Percentiles rank a stretch among this genome's conserved stretches.
phyloP scores from a whole-genome alignment of 495 filamentous ascomycete species.

The Podospora conica region DNA sequence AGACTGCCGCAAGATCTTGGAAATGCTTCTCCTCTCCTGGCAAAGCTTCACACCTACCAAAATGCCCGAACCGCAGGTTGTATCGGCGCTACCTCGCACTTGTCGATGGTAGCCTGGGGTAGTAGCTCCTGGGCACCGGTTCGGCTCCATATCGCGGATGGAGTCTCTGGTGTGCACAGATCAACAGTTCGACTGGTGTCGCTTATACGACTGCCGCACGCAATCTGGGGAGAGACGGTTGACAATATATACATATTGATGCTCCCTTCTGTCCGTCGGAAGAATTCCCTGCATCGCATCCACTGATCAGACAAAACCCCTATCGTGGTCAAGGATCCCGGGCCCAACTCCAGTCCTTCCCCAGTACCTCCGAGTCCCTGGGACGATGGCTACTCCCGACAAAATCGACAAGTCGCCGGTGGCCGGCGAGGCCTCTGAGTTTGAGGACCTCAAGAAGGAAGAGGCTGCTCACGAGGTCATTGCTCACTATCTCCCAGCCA shows the following conservation, averaged over 20 bases:
- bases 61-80: background rate
- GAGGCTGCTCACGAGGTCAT: background rate
- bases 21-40: background rate
- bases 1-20: background rate
- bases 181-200: background rate
- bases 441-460: background rate
- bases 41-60: background rate
- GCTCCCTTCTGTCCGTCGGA: background rate
- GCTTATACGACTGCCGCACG: background rate
- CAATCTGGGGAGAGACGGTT: background rate
- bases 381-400: background rate
- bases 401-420: background rate
- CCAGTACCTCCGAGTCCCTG: background rate
- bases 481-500: conserved; percentile 5
- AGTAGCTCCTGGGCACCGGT: background rate
- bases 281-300: background rate
- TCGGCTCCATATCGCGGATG: background rate
- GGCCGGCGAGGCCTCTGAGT: background rate
- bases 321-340: background rate
- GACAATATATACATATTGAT: background rate
- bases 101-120: background rate
- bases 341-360: background rate
- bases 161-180: background rate
- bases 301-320: background rate
- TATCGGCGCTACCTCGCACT: background rate